Evolutionary conservation across 345 rosid genomes (phyloP).

Genomic region (Dipteronia dyeriana): DNA sequence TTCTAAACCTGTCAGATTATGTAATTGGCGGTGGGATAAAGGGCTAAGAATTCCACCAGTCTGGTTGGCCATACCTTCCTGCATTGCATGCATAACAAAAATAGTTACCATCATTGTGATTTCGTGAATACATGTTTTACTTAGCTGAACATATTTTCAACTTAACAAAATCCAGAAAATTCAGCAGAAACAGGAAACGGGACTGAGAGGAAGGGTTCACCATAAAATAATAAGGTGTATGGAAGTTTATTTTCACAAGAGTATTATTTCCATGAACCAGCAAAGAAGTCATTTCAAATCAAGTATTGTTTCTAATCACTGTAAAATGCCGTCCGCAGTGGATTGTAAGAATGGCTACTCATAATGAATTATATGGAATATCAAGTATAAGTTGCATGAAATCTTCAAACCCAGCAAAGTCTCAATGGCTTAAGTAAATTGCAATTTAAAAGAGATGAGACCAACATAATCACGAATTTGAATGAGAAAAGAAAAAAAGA

Average conservation of each 20-base stretch:
- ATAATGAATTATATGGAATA: neutral
- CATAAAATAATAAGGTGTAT: neutral
- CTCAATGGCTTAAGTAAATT: neutral
- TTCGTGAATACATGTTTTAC: neutral
- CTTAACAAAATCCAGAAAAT: constrained; percentile 13
- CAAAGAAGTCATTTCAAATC: constrained; percentile 11
- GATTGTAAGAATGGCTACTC: neutral
- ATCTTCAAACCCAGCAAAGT: constrained; percentile 10
- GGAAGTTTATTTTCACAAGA: neutral
- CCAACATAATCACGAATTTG: neutral
- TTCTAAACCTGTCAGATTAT: constrained; percentile 84
- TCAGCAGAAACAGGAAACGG: neutral
- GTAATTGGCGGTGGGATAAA: constrained; percentile 83
- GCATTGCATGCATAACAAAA: constrained; percentile 37
- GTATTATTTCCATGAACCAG: neutral
- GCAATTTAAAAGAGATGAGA: no score
- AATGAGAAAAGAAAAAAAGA: neutral
- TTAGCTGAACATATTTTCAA: neutral
- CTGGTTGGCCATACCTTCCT: constrained; percentile 98
- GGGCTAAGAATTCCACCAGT: constrained; percentile 93
- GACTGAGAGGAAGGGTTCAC: neutral
- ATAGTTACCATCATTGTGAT: constrained; percentile 7
- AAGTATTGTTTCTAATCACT: no score
- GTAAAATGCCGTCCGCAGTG: neutral
- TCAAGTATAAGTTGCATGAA: neutral